Base-by-base conservation (phyloP, 2,329 filamentous ascomycete genomes). In the Parasarocladium wereldwijsianum region DNA sequence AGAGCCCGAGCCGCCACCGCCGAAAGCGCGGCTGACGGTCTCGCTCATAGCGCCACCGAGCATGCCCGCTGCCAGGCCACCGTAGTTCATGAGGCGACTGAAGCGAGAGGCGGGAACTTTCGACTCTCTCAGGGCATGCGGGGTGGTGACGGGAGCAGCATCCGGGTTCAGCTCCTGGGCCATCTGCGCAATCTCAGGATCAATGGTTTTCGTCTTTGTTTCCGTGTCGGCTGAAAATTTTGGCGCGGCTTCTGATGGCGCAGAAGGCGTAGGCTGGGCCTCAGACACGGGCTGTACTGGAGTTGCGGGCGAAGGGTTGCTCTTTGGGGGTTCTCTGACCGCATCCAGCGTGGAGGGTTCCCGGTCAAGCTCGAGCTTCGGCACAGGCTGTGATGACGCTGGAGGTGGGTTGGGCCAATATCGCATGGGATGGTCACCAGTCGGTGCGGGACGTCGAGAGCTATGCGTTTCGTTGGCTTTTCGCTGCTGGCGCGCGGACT, bases 51-150 rank as follows among this genome's bases (percentile, higher is more conserved):
- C 86, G 1, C 90, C 90, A 43, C 92, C 82, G 6, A 93, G 74
- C 86, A 98, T 93, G 26, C 87, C 92, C 1, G 85, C 87, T 16
- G 85, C 90, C 5, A 98, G 66, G 0, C 90, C 85, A 33, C 84
- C 72, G 48, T 96, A 98, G 52, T 98, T 92, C 82, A 87, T 94
- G 15, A 98, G 58, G 32, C 90, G 70, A 24, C 86, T 79, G 30
- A 98, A 56, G 4, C 90, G 75, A 6, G 85, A 84, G 1, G 90
- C 81, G 2, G 90, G 90, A 1, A 98, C 86, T 38, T 75, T 76
- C 8, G 90, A 98, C 46, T 96, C 87, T 32, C 78, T 69, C 49
- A 98, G 73, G 36, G 78, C 64, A 45, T 92, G 84, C 18, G 44
- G 35, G 30, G 47, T 38, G 17, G 47, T 34, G 17, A 32, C 21